A percentile compares a stretch with the other conserved stretches of the same genome.
Evolutionary conservation across 2,329 filamentous ascomycete species (phyloP).

Genomic region (Tolypocladium tropicale): DNA sequence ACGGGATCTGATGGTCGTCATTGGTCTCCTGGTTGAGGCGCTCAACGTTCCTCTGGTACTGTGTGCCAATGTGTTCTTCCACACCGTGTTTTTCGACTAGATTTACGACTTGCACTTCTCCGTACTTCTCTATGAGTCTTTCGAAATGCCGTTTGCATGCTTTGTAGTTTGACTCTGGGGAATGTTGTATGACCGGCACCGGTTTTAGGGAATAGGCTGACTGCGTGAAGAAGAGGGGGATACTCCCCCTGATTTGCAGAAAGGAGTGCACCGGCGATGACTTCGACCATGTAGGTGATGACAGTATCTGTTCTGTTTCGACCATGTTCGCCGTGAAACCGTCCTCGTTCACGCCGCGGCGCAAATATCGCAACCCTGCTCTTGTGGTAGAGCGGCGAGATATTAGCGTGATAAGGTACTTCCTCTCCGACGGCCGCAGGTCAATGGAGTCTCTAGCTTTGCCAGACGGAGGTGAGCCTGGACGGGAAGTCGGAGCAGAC

Average conservation of each 20-base stretch:
- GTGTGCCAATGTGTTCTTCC: constrained; percentile 68
- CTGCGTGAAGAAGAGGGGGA: constrained; percentile 92
- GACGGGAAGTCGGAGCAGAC: constrained; percentile 15
- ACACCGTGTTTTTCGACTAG: constrained; percentile 82
- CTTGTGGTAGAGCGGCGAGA: constrained; percentile 82
- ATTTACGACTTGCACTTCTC: constrained; percentile 66
- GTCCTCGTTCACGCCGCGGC: constrained; percentile 82
- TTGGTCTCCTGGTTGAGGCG: constrained; percentile 53
- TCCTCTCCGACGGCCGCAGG: constrained; percentile 37
- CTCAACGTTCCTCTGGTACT: constrained; percentile 61
- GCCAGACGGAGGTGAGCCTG: constrained; percentile 14
- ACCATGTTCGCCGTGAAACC: constrained; percentile 84
- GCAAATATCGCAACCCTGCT: constrained; percentile 80
- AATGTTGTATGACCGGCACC: constrained; percentile 71
- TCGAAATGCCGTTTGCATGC: constrained; percentile 77
- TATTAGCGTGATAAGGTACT: constrained; percentile 76
- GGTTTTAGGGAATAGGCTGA: constrained; percentile 91
- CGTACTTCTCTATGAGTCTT: constrained; percentile 59
- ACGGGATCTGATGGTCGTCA: constrained; percentile 33
- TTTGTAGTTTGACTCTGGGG: constrained; percentile 62
- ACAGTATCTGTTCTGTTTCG: constrained; percentile 91
- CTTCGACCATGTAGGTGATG: constrained; percentile 54
- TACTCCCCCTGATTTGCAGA: constrained; percentile 79
- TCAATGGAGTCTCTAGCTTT: constrained; percentile 23
- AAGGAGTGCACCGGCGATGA: constrained; percentile 66